Evolutionary conservation across 1,284 basidiomycete genomes (phyloP).

Genomic region (Clitocybe nebularis): DNA sequence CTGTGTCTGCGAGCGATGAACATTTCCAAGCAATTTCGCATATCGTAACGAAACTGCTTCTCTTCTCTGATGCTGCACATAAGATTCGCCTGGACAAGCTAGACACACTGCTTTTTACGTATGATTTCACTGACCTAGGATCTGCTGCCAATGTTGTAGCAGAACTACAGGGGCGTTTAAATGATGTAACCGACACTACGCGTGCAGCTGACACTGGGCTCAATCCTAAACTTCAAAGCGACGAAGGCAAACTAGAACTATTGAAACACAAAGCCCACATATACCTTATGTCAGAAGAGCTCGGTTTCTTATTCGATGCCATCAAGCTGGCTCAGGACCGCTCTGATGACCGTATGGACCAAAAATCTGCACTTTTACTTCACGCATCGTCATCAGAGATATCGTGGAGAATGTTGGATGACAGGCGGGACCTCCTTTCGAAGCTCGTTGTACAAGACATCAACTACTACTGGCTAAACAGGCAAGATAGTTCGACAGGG

Average conservation of each 20-base stretch:
- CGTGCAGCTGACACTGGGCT: conserved; percentile 41
- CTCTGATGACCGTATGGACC: conserved; percentile 65
- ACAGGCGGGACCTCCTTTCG: conserved; percentile 70
- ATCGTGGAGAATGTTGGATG: conserved; percentile 92
- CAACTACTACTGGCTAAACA: conserved; percentile 82
- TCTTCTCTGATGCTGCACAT: conserved; percentile 86
- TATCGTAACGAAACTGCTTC: conserved; percentile 82
- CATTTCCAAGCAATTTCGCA: conserved; percentile 89
- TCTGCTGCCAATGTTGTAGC: conserved; percentile 69
- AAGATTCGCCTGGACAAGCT: conserved; percentile 74
- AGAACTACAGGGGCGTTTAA: conserved; percentile 73
- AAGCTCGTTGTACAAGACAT: conserved; percentile 84
- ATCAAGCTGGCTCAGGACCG: conserved; percentile 82
- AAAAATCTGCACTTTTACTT: conserved; percentile 80
- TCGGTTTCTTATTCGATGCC: conserved; percentile 87
- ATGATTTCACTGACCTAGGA: conserved; percentile 83
- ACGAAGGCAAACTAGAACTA: conserved; percentile 50
- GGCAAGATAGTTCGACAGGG: conserved; percentile 85
- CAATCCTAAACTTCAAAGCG: conserved; percentile 32
- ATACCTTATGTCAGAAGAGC: conserved; percentile 73
- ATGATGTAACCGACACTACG: conserved; percentile 64
- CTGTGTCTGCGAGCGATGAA: conserved; percentile 82
- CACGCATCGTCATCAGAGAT: conserved; percentile 85
- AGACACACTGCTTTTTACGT: conserved; percentile 84
- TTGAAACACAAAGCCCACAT: conserved; percentile 77